Evolutionary conservation across 208 protist species (phyloP).

Genomic region (Trichomonas gallinae): DNA sequence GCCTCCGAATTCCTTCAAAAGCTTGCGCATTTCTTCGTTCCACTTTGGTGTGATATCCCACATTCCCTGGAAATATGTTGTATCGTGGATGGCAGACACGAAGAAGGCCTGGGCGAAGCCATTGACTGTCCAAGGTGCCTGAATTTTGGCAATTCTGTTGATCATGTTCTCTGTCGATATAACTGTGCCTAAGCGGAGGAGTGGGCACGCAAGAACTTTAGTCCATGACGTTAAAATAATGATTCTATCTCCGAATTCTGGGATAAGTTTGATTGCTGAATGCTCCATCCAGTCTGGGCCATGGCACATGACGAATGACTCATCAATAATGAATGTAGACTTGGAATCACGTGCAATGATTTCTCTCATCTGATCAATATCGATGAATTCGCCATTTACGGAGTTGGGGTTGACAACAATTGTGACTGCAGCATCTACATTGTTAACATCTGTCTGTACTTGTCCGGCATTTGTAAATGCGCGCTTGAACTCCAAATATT

Average conservation of each 20-base stretch:
- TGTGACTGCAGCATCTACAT: background rate
- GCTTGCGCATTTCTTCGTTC: background rate
- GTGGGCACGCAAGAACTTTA: background rate
- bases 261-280: background rate
- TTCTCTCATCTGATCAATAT: background rate
- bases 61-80: background rate
- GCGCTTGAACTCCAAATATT: background rate
- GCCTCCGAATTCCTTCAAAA: background rate
- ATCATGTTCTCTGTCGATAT: background rate
- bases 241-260: background rate
- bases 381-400: background rate
- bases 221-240: background rate
- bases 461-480: background rate
- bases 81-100: background rate
- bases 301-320: background rate
- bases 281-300: background rate
- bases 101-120: background rate
- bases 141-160: background rate
- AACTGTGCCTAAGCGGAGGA: background rate
- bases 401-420: background rate
- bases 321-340: constrained; percentile 12
- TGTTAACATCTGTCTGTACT: background rate
- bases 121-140: constrained; percentile 1
- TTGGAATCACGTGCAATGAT: background rate
- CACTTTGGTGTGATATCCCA: background rate